Conservation (phyloP, 768 basidiomycete genomes). For the Lactarius indigo region DNA sequence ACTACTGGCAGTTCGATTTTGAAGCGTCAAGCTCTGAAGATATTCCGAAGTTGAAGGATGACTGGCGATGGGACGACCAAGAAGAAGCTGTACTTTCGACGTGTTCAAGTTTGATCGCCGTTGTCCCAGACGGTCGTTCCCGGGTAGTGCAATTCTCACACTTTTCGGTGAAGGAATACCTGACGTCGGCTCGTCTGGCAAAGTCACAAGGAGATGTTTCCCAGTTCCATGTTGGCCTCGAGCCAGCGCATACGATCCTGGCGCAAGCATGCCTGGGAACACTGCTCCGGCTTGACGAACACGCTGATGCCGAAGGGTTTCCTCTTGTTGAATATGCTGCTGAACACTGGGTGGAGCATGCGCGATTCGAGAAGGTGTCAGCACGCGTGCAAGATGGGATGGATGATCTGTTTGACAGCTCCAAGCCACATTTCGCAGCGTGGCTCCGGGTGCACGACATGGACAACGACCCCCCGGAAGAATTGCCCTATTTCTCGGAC, state of each 20-base stretch:
- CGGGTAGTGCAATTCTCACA: background rate
- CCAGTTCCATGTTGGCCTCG: background rate
- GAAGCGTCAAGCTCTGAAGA: background rate
- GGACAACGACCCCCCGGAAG: background rate
- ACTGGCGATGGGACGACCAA: background rate
- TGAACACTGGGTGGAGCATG: background rate
- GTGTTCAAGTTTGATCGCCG: background rate
- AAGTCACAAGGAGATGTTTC: background rate
- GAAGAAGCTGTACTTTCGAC: background rate
- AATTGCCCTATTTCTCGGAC: too few species aligned
- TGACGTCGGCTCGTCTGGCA: background rate
- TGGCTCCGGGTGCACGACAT: background rate
- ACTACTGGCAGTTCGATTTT: background rate
- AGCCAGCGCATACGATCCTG: background rate
- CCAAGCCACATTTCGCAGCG: background rate
- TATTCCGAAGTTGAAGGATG: background rate
- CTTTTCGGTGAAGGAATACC: background rate
- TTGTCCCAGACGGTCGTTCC: background rate
- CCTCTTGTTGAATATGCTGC: background rate
- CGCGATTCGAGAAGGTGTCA: background rate
- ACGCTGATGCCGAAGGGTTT: background rate
- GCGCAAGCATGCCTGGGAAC: background rate
- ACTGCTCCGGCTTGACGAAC: background rate
- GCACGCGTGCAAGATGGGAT: background rate
- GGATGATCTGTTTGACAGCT: background rate